phyloP scores from a whole-genome alignment of 129 eudicot species.

The Pulicaria dysenterica region DNA sequence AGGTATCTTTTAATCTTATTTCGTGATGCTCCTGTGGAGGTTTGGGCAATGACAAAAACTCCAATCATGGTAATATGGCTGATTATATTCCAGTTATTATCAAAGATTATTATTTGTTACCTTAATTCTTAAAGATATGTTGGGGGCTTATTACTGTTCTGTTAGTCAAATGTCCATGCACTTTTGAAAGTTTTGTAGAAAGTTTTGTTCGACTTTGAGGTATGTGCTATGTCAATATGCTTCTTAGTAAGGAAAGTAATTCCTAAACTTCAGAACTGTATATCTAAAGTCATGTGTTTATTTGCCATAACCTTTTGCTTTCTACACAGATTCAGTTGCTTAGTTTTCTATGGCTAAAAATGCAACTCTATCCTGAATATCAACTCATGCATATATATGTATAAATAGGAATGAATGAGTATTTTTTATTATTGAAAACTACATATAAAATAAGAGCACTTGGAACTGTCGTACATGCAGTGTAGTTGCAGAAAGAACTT shows the following conservation, averaged over 20 bases:
- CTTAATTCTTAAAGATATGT: slow-evolving; percentile 3
- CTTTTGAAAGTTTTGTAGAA: neutral
- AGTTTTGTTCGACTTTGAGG: neutral
- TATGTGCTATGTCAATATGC: neutral
- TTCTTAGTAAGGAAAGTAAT: neutral
- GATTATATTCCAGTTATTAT: slow-evolving; percentile 2
- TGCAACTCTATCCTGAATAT: slow-evolving; percentile 2
- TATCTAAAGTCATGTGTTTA: neutral
- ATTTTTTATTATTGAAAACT: no score
- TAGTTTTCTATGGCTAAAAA: neutral
- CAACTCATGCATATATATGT: slow-evolving; percentile 2
- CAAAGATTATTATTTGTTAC: neutral
- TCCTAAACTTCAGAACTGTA: slow-evolving; percentile 6
- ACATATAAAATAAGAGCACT: no score
- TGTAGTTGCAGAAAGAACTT: neutral
- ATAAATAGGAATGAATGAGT: neutral
- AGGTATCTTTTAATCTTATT: slow-evolving; percentile 88
- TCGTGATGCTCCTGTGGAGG: slow-evolving; percentile 99
- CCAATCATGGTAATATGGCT: slow-evolving; percentile 76
- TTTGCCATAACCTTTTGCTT: slow-evolving; percentile 1
- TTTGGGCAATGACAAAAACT: slow-evolving; percentile 98
- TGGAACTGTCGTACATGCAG: no score
- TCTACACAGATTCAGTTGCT: neutral
- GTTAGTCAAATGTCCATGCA: slow-evolving; percentile 9
- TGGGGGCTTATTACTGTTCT: neutral